Percentiles rank a stretch among this genome's conserved stretches.
Conservation (phyloP, 495 filamentous ascomycete species). For the Daldinia concentrica region DNA sequence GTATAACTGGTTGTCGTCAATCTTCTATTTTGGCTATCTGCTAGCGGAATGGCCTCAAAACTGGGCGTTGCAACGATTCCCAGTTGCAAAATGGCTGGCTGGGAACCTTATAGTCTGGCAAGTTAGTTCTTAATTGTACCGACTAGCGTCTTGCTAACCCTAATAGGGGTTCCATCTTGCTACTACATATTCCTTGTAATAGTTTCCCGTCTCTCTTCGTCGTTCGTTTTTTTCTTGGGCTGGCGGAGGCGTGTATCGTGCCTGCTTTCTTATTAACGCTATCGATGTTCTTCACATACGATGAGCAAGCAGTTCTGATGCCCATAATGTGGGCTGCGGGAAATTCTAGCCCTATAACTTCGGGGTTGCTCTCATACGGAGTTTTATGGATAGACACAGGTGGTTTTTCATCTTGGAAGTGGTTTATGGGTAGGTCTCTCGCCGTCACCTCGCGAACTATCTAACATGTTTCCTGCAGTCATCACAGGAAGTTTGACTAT, state of each 20-base stretch:
- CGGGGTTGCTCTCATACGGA: conserved; percentile 54
- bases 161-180: conserved; percentile 50
- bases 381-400: conserved; percentile 55
- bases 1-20: conserved; percentile 48
- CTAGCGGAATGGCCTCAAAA: conserved; percentile 56
- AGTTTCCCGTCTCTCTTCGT: conserved; percentile 53
- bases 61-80: conserved; percentile 54
- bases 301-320: conserved; percentile 56
- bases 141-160: not conserved
- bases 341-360: conserved; percentile 55
- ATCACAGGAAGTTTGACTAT: conserved; percentile 53
- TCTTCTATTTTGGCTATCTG: conserved; percentile 45
- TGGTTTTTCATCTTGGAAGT: conserved; percentile 53
- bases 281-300: conserved; percentile 58
- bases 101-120: conserved; percentile 53
- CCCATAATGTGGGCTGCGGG: conserved; percentile 56
- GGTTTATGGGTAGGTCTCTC: conserved; percentile 49
- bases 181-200: conserved; percentile 52
- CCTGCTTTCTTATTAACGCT: conserved; percentile 53
- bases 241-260: conserved; percentile 55
- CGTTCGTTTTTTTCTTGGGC: conserved; percentile 54
- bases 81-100: conserved; percentile 53
- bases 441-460: conserved; percentile 17
- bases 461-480: conserved; percentile 45
- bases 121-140: conserved; percentile 1